Evolutionary conservation across 257 asterid genomes (phyloP).

Genomic region (Gynochthodes officinalis): DNA sequence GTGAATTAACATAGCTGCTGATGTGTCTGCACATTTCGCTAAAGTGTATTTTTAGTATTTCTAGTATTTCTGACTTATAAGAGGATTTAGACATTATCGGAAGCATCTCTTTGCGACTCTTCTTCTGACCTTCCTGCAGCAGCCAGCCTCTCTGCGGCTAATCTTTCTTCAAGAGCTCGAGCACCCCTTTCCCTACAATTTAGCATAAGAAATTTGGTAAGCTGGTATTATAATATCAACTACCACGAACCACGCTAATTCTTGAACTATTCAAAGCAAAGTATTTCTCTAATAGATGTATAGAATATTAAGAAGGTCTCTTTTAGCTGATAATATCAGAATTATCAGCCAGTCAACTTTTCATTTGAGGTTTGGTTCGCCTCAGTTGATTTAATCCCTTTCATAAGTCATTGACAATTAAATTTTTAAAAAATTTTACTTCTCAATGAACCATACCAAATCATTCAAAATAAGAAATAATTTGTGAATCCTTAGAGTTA

Average conservation of each 20-base stretch:
- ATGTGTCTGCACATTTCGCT: background rate
- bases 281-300: background rate
- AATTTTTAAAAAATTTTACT: background rate
- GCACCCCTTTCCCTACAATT: slow-evolving; percentile 89
- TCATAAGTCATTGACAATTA: background rate
- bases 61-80: slow-evolving; percentile 11
- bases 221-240: too few relatives aligned
- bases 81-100: slow-evolving; percentile 56
- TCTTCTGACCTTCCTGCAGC: slow-evolving; percentile 48
- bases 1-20: slow-evolving; percentile 1
- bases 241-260: background rate
- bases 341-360: background rate
- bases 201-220: background rate
- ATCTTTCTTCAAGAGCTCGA: slow-evolving; percentile 89
- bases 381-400: background rate
- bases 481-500: background rate
- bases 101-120: slow-evolving; percentile 51
- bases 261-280: background rate
- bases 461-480: slow-evolving; percentile 3
- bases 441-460: background rate
- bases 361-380: background rate
- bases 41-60: slow-evolving; percentile 6
- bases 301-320: background rate
- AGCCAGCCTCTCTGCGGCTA: slow-evolving; percentile 70
- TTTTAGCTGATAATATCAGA: background rate